These are phyloP conservation scores for Dactylella cylindrospora DNA, from an alignment of 2,329 filamentous ascomycete species.

Conservation along the genomic window DNA sequence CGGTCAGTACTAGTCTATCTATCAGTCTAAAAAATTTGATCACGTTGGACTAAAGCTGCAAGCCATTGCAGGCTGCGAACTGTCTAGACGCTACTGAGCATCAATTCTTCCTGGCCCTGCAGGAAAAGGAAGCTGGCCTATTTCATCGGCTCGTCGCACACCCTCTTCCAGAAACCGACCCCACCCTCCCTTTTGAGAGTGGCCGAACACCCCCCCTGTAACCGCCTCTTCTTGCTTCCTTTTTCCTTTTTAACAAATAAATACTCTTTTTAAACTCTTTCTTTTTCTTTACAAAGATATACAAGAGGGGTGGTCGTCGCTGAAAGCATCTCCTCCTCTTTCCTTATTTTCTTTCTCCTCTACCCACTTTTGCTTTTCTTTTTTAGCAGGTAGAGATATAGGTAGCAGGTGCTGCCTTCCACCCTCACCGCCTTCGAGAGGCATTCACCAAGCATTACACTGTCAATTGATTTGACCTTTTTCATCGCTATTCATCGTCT, in stretches of 20 bases:
- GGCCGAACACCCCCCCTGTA: constrained; percentile 11
- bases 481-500: background rate
- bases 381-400: constrained; percentile 13
- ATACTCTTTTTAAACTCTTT: too few relatives aligned
- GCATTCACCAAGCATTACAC: background rate
- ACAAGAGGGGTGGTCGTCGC: too few relatives aligned
- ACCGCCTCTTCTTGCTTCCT: background rate
- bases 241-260: constrained; percentile 9
- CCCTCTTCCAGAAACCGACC: constrained; percentile 43
- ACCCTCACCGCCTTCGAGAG: constrained; percentile 36
- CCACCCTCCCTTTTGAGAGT: constrained; percentile 37
- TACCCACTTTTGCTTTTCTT: too few relatives aligned
- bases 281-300: too few relatives aligned
- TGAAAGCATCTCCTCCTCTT: background rate
- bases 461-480: constrained; percentile 39
- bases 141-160: constrained; percentile 26
- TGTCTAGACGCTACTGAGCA: too few relatives aligned
- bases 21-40: constrained; percentile 18
- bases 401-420: constrained; percentile 32
- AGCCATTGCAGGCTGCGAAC: too few relatives aligned
- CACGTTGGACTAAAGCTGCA: constrained; percentile 39
- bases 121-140: constrained; percentile 41
- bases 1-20: too few relatives aligned
- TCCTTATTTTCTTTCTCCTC: constrained; percentile 10
- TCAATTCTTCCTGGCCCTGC: constrained; percentile 21